A percentile compares a stretch with the other conserved stretches of the same genome.
phyloP scores from a whole-genome alignment of 2,329 filamentous ascomycete genomes.

The Xenosphaeropsis pyriputrescens region DNA sequence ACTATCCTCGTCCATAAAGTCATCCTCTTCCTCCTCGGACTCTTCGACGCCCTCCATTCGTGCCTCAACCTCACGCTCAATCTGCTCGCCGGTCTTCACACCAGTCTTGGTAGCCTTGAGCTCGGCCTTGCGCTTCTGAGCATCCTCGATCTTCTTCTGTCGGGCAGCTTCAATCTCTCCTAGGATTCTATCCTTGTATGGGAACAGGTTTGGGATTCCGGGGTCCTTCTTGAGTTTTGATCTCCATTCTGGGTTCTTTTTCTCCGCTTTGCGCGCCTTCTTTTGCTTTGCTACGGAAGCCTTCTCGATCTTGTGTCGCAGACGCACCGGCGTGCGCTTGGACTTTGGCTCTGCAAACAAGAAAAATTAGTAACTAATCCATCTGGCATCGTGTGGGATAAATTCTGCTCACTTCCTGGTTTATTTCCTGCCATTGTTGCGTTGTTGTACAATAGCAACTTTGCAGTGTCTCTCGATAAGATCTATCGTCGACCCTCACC shows the following conservation, averaged over 20 bases:
- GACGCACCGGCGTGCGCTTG: conserved; percentile 77
- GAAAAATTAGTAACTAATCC: background rate
- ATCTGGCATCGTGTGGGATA: background rate
- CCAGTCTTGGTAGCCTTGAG: conserved; percentile 52
- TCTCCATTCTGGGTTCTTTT: conserved; percentile 96
- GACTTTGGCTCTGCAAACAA: conserved; percentile 66
- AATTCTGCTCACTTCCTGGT: conserved; percentile 17
- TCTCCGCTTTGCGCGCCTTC: conserved; percentile 77
- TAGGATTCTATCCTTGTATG: conserved; percentile 91
- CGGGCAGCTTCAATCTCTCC: conserved; percentile 88
- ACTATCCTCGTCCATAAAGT: conserved; percentile 36
- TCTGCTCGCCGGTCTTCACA: conserved; percentile 24
- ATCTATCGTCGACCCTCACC: no score
- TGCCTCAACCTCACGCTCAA: conserved; percentile 25
- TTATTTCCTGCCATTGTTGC: conserved; percentile 18
- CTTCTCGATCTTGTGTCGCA: conserved; percentile 95
- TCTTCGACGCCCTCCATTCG: conserved; percentile 27
- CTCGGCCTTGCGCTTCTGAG: conserved; percentile 53
- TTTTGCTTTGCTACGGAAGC: conserved; percentile 78
- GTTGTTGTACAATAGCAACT: conserved; percentile 1
- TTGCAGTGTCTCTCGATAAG: background rate
- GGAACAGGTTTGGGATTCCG: conserved; percentile 92
- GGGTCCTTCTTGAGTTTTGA: conserved; percentile 95
- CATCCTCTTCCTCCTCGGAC: conserved; percentile 30
- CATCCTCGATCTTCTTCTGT: conserved; percentile 67